Evolutionary conservation across 805 yeast species (phyloP).

Genomic region (Schwanniomyces yamadae): DNA sequence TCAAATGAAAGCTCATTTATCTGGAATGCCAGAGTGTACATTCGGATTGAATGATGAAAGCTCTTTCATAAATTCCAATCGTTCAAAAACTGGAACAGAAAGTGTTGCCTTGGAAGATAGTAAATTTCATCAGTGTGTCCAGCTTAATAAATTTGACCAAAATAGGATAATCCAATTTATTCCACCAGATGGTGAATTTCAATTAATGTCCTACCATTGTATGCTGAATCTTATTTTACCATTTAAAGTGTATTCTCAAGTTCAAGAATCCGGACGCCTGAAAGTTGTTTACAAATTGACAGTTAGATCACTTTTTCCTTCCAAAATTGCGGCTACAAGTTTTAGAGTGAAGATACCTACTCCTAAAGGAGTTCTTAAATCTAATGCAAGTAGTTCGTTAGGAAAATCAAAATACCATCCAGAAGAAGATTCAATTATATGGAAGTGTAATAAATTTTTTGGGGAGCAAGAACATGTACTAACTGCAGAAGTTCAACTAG

Average conservation of each 20-base stretch:
- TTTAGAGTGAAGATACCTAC: conserved; percentile 67
- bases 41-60: conserved; percentile 69
- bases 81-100: conserved; percentile 38
- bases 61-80: conserved; percentile 16
- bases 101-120: conserved; percentile 68
- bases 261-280: conserved; percentile 43
- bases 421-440: conserved; percentile 59
- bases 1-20: conserved; percentile 64
- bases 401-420: conserved; percentile 73
- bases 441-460: conserved; percentile 68
- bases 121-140: conserved; percentile 85
- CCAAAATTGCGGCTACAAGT: conserved; percentile 59
- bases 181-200: conserved; percentile 89
- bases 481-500: conserved; percentile 48
- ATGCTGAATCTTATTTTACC: conserved; percentile 61
- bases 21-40: conserved; percentile 82
- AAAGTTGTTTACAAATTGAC: conserved; percentile 57
- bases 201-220: conserved; percentile 67
- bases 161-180: conserved; percentile 66
- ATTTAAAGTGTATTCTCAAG: conserved; percentile 59
- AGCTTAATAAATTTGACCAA: conserved; percentile 63
- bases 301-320: conserved; percentile 59
- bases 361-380: conserved; percentile 43
- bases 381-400: conserved; percentile 40
- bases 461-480: conserved; percentile 67